A percentile compares a stretch with the other conserved stretches of the same genome.
Evolutionary conservation across 2,329 filamentous ascomycete species (phyloP).

Genomic region (Pseudogymnoascus sp.): DNA sequence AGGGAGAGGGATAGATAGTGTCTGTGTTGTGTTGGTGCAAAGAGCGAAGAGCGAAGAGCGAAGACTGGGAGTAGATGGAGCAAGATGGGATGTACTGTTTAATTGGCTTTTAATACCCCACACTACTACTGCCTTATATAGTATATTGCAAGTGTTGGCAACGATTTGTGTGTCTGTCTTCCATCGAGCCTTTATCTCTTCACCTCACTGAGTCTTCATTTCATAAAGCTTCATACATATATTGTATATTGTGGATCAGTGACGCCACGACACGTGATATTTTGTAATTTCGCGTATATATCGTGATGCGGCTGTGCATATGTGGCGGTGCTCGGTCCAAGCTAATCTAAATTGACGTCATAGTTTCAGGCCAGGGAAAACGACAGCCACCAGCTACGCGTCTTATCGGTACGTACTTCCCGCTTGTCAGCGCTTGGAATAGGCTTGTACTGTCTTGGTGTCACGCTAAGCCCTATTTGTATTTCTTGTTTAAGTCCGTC

Average conservation of each 20-base stretch:
- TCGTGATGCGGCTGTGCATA: neutral
- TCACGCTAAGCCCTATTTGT: neutral
- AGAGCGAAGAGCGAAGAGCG: neutral
- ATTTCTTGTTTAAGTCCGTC: neutral
- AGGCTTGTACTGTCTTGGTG: neutral
- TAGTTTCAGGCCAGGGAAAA: neutral
- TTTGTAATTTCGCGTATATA: neutral
- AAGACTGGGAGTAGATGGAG: constrained; percentile 1
- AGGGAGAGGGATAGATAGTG: neutral
- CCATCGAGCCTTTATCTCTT: neutral
- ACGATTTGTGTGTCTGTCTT: neutral
- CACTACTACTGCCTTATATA: constrained; percentile 7
- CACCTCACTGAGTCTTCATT: neutral
- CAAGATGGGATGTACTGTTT: constrained; percentile 5
- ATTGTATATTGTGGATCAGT: neutral
- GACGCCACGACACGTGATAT: neutral
- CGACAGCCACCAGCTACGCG: neutral
- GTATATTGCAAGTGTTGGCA: constrained; percentile 7
- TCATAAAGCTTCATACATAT: neutral
- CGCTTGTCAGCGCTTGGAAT: neutral
- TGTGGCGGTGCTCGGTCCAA: neutral
- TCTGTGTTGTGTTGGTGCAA: neutral
- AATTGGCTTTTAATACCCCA: constrained; percentile 7
- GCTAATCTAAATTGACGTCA: neutral
- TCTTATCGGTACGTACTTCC: neutral